Evolutionary conservation across 306 rosid species (phyloP).

Genomic region (Herpetospermum pedunculosum): DNA sequence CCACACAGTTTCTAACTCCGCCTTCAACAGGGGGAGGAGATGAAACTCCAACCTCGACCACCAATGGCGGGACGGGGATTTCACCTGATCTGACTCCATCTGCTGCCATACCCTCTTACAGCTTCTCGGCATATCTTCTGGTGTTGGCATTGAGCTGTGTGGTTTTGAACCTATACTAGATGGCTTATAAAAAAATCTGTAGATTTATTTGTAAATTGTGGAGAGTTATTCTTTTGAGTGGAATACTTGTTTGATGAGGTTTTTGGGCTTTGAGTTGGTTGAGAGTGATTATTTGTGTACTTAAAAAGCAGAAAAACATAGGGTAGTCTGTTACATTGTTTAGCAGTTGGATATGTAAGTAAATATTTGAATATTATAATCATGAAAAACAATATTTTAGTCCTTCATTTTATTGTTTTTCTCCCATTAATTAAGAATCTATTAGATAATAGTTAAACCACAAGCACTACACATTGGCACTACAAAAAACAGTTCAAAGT

Average conservation of each 20-base stretch:
- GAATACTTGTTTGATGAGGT: neutral
- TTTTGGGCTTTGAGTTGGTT: neutral
- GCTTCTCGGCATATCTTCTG: neutral
- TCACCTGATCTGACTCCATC: conserved; percentile 1
- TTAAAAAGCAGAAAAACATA: neutral
- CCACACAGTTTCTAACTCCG: neutral
- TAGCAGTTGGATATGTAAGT: neutral
- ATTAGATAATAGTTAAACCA: neutral
- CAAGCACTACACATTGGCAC: neutral
- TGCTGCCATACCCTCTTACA: neutral
- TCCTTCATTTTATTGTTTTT: neutral
- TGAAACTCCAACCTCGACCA: neutral
- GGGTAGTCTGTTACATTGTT: neutral
- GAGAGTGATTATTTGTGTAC: neutral
- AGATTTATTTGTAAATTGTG: neutral
- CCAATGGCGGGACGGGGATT: neutral
- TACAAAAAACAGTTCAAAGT: no score
- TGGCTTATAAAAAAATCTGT: neutral
- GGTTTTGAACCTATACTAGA: neutral
- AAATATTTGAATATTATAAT: neutral
- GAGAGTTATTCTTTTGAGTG: conserved; percentile 5
- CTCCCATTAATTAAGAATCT: neutral
- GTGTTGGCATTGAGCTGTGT: conserved; percentile 1
- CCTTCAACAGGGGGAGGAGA: conserved; percentile 4
- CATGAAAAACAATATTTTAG: neutral